Evolutionary conservation across 306 rosid species (phyloP), one percentile per base, ranked within the genome.

Genomic region (Styphnolobium japonicum): DNA sequence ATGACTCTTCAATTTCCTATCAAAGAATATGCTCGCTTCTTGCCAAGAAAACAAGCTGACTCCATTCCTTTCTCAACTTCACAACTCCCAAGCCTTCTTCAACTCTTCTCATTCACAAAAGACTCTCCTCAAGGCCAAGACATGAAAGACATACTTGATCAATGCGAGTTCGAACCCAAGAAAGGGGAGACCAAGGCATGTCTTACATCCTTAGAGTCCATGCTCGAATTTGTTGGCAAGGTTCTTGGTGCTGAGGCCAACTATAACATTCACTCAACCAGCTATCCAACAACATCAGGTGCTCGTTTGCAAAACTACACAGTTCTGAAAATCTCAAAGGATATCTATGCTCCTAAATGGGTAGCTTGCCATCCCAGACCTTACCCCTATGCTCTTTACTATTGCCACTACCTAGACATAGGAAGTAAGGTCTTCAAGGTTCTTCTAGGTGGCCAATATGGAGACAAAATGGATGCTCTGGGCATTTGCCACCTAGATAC

Each of bases 401-500:
- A 75, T 29, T 87, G 90, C 83, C 92, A 87, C 70, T 77, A 60
- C 78, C 55, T 77, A 25, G 81, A 80, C 80, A 75, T 58, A 0
- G 84, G 78, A 34, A 81, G 79, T 29, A 85, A 79, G 73, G 64
- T 85, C 40, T 87, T 85, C 82, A 71, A 75, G 71, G 90, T 85
- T 58, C 33, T 34, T 45, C 83, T 87, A 6, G 76, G 76, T n/a
- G 89, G 86, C 18, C 75, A 81, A 18, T 60, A 83, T 45, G 89
- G 86, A 39, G 85, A 85, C 18, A 48, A 36, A 10, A 81, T 83
- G 61, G 42, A 78, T 18, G 87, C 85, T 9, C 70, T 85, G 40
- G 90, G 83, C 12, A 52, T 83, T 75, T 87, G 86, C 74, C 90
- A 83, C 78, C 67, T 85, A 62, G 84, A 85, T 80, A 80, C 89